Conservation (phyloP, 2,329 filamentous ascomycete genomes). For the Didymella lethalis region DNA sequence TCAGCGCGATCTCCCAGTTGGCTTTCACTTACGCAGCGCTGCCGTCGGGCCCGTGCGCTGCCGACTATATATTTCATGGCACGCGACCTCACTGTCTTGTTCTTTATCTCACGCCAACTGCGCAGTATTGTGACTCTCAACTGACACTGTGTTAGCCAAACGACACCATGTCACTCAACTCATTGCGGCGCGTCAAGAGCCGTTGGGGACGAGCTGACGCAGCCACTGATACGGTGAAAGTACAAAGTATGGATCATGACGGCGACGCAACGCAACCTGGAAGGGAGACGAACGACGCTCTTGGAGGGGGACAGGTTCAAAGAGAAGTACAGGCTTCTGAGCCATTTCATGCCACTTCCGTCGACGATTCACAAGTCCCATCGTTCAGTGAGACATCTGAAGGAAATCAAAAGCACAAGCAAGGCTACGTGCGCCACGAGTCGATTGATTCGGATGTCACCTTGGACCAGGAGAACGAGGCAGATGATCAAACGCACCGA, state of each 20-base stretch:
- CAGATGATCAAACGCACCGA: no score
- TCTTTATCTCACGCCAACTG: background rate
- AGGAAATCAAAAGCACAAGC: no score
- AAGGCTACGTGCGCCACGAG: no score
- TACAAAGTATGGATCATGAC: no score
- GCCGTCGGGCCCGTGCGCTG: background rate
- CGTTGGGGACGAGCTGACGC: background rate
- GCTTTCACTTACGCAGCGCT: background rate
- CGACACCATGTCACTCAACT: background rate
- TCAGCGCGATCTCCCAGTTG: background rate
- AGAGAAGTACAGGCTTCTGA: no score
- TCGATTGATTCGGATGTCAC: no score
- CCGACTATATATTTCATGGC: no score
- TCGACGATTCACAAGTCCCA: no score
- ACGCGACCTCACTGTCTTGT: background rate
- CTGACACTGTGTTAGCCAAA: background rate
- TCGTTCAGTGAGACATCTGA: background rate
- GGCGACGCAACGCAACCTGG: background rate
- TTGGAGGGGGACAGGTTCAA: no score
- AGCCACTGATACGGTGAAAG: background rate
- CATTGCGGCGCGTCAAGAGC: background rate
- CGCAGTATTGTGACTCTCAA: background rate
- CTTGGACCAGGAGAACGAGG: no score
- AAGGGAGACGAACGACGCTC: background rate
- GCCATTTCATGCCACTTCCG: no score